Base-by-base conservation (phyloP, 805 yeast genomes). In the Clavispora asparagi region DNA sequence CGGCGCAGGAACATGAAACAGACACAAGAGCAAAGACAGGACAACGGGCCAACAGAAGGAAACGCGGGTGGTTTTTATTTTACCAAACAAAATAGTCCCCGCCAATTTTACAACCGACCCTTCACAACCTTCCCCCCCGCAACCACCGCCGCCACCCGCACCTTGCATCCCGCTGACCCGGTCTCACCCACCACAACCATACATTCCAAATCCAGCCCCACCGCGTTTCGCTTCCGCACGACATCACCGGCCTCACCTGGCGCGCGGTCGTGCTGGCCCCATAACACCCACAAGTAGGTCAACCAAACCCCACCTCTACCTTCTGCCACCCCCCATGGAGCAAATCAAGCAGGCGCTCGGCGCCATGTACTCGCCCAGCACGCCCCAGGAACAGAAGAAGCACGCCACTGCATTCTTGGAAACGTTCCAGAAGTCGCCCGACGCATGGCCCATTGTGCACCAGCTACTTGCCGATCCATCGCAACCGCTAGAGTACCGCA, bases 381-480 rank as follows among this genome's bases (percentile, higher is more conserved):
- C 60, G 46, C 54, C 52, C 47, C 74, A 55, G 55, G 74, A 53
- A 73, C 85, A 47, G 65, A 78, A 78, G 55, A 65, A 67, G 43
- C 63, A 68, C 43, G 82, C 83, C 17, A 73, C 77, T 40, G 63
- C 59, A 37, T 88, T 70, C 59, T 72, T 94, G 47, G 92, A 91
- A 61, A 68, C 75, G 29, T 94, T 94, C 66, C 97, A 94, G 65
- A 85, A 90, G 61, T 82, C 91, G 0, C 69, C 73, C 31, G 81
- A 78, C 48, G 94, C 98, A 0, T 94, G 99, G 99, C 71, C 75
- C 28, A 59, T 80, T 1, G 74, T 83, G 31, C 85, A 83, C 58
- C 70, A 74, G 40, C 73, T 85, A 1, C 72, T 90, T 29, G 53
- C 55, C 25, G 54, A 54, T 32, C 61, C 61, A 27, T 60, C 59